A percentile compares a stretch with the other conserved stretches of the same genome.
Evolutionary conservation across 331 rosid genomes (phyloP).

Genomic region (Quercus lobata): DNA sequence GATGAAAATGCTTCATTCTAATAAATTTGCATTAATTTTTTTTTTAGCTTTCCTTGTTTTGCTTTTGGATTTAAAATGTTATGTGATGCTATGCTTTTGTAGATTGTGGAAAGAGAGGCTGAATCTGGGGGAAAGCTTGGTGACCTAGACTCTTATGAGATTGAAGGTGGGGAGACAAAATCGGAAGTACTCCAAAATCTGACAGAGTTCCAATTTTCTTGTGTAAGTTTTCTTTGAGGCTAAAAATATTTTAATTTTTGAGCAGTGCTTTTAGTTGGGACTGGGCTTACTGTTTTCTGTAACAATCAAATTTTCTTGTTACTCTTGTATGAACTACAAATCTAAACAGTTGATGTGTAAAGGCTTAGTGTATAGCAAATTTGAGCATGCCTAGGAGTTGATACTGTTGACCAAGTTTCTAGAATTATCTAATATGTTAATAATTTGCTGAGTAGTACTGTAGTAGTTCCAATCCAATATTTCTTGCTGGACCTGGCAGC

Average conservation of each 20-base stretch:
- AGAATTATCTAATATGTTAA: neutral
- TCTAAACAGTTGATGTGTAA: neutral
- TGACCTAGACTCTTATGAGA: conserved; percentile 84
- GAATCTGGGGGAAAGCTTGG: conserved; percentile 88
- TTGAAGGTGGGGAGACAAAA: conserved; percentile 97
- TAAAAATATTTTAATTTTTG: neutral
- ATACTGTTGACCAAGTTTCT: neutral
- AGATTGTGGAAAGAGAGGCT: conserved; percentile 83
- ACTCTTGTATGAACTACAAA: too few species aligned
- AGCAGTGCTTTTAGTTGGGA: neutral
- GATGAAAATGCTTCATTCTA: neutral
- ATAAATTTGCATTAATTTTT: neutral
- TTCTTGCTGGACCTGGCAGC: neutral
- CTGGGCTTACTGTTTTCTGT: neutral
- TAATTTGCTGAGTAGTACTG: neutral
- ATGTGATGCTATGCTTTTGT: conserved; percentile 7
- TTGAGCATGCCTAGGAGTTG: neutral
- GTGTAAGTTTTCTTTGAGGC: conserved; percentile 54
- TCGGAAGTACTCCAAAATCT: conserved; percentile 91
- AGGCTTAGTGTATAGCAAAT: neutral
- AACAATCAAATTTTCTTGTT: neutral
- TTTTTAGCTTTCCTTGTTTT: neutral
- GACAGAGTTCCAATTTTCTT: conserved; percentile 93
- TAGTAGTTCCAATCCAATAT: neutral
- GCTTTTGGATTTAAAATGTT: conserved; percentile 12